Evolutionary conservation across 2,329 filamentous ascomycete species (phyloP).

Genomic region (Fusarium coffeatum): DNA sequence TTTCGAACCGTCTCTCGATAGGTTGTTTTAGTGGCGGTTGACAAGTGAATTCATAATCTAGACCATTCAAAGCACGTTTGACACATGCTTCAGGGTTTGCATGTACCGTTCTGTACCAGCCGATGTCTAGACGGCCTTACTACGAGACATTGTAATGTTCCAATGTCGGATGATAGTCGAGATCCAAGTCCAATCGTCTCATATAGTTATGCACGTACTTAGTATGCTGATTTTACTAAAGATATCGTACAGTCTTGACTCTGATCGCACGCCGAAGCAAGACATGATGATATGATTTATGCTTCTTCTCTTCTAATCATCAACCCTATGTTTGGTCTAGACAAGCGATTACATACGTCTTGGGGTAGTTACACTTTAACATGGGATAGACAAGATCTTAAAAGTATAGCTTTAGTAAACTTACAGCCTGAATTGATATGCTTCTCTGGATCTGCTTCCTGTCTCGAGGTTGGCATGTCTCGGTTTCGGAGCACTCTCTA

Average conservation of each 20-base stretch:
- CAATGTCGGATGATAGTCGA: background rate
- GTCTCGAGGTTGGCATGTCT: background rate
- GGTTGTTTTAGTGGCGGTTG: background rate
- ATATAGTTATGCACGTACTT: background rate
- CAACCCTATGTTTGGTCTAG: background rate
- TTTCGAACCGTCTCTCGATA: background rate
- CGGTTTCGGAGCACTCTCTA: background rate
- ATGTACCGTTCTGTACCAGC: background rate
- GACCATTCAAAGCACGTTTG: background rate
- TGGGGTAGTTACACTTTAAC: background rate
- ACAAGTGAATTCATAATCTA: background rate
- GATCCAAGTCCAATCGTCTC: background rate
- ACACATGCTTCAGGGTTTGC: background rate
- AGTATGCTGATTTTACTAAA: background rate
- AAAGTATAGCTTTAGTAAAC: background rate
- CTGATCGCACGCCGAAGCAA: background rate
- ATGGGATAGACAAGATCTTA: background rate
- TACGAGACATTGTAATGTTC: background rate
- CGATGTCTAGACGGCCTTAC: background rate
- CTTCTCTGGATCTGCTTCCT: background rate
- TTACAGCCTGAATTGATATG: background rate
- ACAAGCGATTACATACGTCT: background rate
- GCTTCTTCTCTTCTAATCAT: background rate
- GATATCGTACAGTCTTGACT: conserved; percentile 10
- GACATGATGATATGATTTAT: background rate